phyloP scores from a whole-genome alignment of 2,329 filamentous ascomycete genomes.

The Penicillium expansum region DNA sequence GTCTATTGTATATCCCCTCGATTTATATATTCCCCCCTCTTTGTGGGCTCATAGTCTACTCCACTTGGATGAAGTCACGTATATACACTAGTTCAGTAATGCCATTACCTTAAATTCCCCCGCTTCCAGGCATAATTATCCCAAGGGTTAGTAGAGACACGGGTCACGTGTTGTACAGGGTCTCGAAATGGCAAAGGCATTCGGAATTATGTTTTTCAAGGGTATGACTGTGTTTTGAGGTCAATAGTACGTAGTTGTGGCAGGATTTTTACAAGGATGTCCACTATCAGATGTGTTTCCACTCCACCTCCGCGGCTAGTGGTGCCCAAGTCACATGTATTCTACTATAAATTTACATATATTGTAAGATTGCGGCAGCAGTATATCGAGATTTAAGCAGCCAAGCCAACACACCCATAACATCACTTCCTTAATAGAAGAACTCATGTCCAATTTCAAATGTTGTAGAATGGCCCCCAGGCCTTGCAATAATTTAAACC shows the following conservation, averaged over 20 bases:
- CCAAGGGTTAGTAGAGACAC: not conserved
- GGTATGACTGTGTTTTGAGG: not conserved
- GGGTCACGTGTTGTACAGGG: not conserved
- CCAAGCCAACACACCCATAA: not conserved
- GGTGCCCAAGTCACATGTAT: not conserved
- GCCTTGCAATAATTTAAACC: not conserved
- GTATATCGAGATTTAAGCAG: not conserved
- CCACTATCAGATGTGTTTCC: not conserved
- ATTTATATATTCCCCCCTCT: not conserved
- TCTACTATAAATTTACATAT: not conserved
- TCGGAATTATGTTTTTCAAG: not conserved
- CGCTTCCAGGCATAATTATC: not conserved
- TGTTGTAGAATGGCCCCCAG: not conserved
- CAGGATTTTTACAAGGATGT: not conserved
- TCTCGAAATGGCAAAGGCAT: not conserved
- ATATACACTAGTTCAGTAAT: not conserved
- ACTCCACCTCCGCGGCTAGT: no score
- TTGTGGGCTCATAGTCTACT: not conserved
- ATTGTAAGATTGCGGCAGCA: not conserved
- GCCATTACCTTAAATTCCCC: not conserved
- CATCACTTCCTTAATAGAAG: not conserved
- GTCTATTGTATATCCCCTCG: not conserved
- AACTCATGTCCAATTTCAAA: not conserved
- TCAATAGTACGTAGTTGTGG: no score
- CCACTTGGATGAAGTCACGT: conserved; percentile 1